Evolutionary conservation across 208 protist species (phyloP), one percentile per base, ranked within the genome.

Genomic region (Leishmania braziliensis): DNA sequence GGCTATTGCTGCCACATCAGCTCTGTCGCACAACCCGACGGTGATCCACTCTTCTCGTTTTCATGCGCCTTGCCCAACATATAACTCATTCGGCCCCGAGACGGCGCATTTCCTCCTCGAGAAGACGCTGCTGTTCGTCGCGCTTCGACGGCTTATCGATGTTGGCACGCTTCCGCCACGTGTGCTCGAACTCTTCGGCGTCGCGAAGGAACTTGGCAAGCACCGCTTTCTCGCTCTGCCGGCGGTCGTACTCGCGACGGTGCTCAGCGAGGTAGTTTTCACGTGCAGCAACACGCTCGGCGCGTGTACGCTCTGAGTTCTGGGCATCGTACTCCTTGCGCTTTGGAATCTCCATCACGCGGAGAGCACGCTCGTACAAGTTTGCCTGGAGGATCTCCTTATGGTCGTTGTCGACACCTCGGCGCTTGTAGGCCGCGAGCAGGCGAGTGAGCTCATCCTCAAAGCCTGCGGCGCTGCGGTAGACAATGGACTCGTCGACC

Each of bases 201-300:
- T 95, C 90, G 56, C 85, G 78, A 23, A 95, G 75, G 68, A 96
- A 96, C 68, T 89, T 86, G 29, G 79, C 79, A 23, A 97, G 84
- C 20, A 90, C 85, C 50, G 80, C 63, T 77, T 93, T 90, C 53
- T 92, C 90, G 77, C 89, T 82, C 76, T 91, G 84, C 36, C 91
- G 89, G 62, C 91, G 89, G 5, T 97, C 92, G 83, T 91, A 96
- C 84, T 97, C 92, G 66, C 89, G 86, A 60, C 91, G 90, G 83
- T 97, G 94, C 85, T 96, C 88, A 10, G 83, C 85, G 18, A 96
- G 88, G 76, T 89, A 92, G 65, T 96, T 96, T 43, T 88, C 88
- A 5, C 90, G 88, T 10, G 88, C 89, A 26, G 84, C 88, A 5
- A 83, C 86, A 36, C 88, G 82, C 80, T 96, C 90, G 5, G 86